These are phyloP conservation scores for Heliamphora exappendiculata DNA, from an alignment of 148 eudicot genomes.

Conservation along the genomic window DNA sequence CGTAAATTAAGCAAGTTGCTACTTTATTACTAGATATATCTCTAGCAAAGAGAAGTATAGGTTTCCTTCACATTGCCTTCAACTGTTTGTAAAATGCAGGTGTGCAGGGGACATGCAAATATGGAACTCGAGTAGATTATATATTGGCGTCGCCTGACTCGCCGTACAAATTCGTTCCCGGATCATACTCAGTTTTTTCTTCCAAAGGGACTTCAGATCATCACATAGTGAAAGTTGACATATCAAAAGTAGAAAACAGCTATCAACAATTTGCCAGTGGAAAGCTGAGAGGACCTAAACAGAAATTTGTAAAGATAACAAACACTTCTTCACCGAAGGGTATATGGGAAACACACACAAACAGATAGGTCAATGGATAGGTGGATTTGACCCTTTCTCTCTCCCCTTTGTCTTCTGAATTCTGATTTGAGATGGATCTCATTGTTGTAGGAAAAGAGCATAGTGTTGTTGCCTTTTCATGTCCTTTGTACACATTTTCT, in stretches of 20 bases:
- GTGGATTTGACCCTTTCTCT: neutral
- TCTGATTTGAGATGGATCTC: too few species aligned
- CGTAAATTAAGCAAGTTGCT: too few species aligned
- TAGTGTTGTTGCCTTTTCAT: too few species aligned
- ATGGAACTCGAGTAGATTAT: conserved; percentile 86
- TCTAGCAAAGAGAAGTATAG: too few species aligned
- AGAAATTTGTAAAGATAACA: conserved; percentile 47
- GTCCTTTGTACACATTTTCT: too few species aligned
- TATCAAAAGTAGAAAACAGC: conserved; percentile 29
- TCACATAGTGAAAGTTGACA: conserved; percentile 80
- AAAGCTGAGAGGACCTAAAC: conserved; percentile 32
- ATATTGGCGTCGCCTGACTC: conserved; percentile 55
- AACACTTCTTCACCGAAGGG: conserved; percentile 45
- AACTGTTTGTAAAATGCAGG: conserved; percentile 24
- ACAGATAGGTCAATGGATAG: neutral
- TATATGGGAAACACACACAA: conserved; percentile 44
- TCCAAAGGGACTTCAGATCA: conserved; percentile 97
- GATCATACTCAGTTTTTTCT: conserved; percentile 82
- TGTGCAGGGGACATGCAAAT: conserved; percentile 94
- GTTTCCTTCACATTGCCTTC: neutral
- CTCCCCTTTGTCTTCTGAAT: neutral
- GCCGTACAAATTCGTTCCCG: conserved; percentile 73
- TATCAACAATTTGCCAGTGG: conserved; percentile 30
- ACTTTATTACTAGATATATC: too few species aligned
- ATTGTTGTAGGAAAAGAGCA: too few species aligned